Evolutionary conservation across 169 alveolate species (phyloP).

Genomic region (Plasmodium blacklocki): DNA sequence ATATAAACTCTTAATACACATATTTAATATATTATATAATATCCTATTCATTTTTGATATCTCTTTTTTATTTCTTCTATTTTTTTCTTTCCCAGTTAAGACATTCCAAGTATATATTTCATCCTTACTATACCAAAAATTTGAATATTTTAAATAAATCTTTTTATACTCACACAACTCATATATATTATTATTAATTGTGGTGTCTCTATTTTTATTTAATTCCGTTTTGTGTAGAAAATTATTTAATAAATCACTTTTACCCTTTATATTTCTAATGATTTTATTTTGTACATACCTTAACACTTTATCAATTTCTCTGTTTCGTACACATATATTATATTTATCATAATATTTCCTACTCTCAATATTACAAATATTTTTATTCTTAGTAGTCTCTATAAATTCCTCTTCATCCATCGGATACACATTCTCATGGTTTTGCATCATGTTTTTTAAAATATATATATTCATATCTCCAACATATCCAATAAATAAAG

Average conservation of each 20-base stretch:
- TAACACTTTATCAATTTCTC: neutral
- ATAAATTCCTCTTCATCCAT: too few species aligned
- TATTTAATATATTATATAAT: slow-evolving; percentile 42
- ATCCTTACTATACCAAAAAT: slow-evolving; percentile 56
- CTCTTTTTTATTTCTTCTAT: slow-evolving; percentile 51
- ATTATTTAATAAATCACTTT: slow-evolving; percentile 4
- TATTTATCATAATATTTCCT: neutral
- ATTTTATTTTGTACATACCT: neutral
- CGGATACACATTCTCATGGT: too few species aligned
- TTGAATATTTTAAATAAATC: neutral
- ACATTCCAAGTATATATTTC: slow-evolving; percentile 72
- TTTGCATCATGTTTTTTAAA: slow-evolving; percentile 16
- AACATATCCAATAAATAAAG: slow-evolving; percentile 63
- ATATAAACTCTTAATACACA: slow-evolving; percentile 30
- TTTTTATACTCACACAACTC: neutral
- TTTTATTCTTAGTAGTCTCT: neutral
- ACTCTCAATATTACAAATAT: slow-evolving; percentile 20
- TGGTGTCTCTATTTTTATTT: neutral
- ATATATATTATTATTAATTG: neutral
- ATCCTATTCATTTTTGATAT: slow-evolving; percentile 35
- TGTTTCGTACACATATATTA: neutral
- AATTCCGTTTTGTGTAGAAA: slow-evolving; percentile 2
- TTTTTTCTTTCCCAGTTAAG: slow-evolving; percentile 18
- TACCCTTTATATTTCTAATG: slow-evolving; percentile 9
- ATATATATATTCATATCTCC: slow-evolving; percentile 60